Evolutionary conservation across 108 stramenopile genomes (phyloP), one percentile per base, ranked within the genome.

Genomic region (Seminavis robusta): DNA sequence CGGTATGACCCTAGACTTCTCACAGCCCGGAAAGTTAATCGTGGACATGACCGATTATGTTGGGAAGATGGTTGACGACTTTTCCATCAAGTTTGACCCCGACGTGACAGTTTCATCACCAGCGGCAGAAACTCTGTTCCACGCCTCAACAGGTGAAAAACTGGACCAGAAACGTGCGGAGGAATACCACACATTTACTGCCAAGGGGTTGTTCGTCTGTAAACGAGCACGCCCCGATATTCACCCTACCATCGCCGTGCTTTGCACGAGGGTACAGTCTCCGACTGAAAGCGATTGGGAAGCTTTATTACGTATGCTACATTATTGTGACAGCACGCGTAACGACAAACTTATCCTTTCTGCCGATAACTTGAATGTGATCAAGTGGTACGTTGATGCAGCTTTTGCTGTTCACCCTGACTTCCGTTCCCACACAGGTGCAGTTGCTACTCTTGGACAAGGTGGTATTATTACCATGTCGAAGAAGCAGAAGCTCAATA

Each of bases 191-290:
- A 53, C 33, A 0, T 16, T 67, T 1, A 58, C 71, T 17, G 73
- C 69, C n/a, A 70, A 74, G 33, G 11, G 47, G 5, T 33, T 71
- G 7, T 75, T 47, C 64, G 42, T 74, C 1, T 39, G 56, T 1
- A 63, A 52, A 19, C 45, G 80, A 26, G 61, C 36, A 3, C 26
- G 81, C 3, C 43, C 31, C 15, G 76, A 82, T 41, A 52, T 77
- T 6, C 63, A 61, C 29, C 15, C 53, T 15, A 19, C 72, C 3
- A 42, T 65, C 5, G 26, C 62, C 15, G 69, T 74, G 44, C 43
- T 81, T 33, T 39, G 31, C 19, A 69, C 69, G 16, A 1, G 67
- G 46, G 70, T 75, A 4, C 27, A 27, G 10, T 56, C 41, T 20
- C 59, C 67, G 4, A 67, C 41, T 6, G 47, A 56, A 1, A 42